Conservation (phyloP, 441 rosid genomes). For the Macaranga tanarius region DNA sequence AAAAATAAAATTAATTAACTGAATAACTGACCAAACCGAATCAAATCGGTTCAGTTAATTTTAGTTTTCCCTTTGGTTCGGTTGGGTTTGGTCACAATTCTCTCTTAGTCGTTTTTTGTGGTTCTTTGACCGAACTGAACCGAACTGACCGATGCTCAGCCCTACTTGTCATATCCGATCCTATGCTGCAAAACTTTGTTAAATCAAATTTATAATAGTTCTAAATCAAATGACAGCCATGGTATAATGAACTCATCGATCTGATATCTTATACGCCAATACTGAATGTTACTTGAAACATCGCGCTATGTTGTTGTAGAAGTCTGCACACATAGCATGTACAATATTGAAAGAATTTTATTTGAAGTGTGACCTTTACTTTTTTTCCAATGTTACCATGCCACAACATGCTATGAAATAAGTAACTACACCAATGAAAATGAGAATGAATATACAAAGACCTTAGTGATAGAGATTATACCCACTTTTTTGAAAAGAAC, state of each 20-base stretch:
- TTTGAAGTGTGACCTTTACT: conserved; percentile 30
- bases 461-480: conserved; percentile 62
- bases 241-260: no score
- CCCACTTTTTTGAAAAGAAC: conserved; percentile 52
- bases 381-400: conserved; percentile 71
- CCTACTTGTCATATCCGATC: not conserved
- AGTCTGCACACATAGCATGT: not conserved
- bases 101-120: no score
- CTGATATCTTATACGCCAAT: not conserved
- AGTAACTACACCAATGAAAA: conserved; percentile 46
- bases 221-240: not conserved
- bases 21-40: no score
- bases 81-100: no score
- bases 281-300: not conserved
- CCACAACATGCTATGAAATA: conserved; percentile 62
- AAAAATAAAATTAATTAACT: no score
- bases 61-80: no score
- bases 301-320: not conserved
- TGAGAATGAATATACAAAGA: conserved; percentile 53
- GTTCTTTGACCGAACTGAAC: no score
- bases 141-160: no score
- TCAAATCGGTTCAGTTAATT: no score
- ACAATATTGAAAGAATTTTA: conserved; percentile 10
- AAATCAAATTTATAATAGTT: not conserved
- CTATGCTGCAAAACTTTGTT: not conserved